Percentiles rank a stretch among this genome's conserved stretches.
These are phyloP conservation scores for Zancudomyces culisetae DNA, from an alignment of 371 early-diverging fungal genomes.

Conservation along the genomic window DNA sequence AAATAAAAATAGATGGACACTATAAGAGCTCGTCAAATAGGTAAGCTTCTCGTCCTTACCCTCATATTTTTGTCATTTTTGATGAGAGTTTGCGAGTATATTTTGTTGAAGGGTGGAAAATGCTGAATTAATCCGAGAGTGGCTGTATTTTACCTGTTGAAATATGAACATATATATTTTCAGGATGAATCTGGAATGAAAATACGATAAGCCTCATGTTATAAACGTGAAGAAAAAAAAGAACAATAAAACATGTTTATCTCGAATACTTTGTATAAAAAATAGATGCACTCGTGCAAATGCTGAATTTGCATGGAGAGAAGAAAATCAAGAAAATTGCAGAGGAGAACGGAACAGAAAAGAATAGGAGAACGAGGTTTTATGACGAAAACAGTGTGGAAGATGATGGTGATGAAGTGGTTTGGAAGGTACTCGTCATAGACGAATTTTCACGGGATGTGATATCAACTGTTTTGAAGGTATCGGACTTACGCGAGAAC, in stretches of 20 bases:
- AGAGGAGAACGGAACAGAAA: background rate
- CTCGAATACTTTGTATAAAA: background rate
- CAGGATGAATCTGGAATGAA: no score
- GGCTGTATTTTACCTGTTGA: no score
- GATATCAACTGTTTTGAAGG: constrained; percentile 89
- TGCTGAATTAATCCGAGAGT: no score
- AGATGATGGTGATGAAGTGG: constrained; percentile 4
- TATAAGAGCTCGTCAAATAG: constrained; percentile 3
- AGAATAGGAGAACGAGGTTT: background rate
- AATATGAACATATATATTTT: no score
- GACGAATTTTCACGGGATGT: constrained; percentile 87
- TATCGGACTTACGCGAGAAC: constrained; percentile 91
- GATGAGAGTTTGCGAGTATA: background rate
- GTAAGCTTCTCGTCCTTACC: background rate
- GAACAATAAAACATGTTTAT: no score
- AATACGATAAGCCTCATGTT: no score
- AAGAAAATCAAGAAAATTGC: background rate
- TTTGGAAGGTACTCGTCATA: constrained; percentile 95
- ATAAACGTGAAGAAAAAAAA: no score
- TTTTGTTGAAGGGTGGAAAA: no score
- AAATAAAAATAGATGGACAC: background rate
- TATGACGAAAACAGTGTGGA: background rate
- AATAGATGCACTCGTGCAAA: background rate
- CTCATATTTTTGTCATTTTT: background rate
- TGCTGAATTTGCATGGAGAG: background rate